Base-by-base conservation (phyloP, 768 basidiomycete genomes). In the Mycena amicta region DNA sequence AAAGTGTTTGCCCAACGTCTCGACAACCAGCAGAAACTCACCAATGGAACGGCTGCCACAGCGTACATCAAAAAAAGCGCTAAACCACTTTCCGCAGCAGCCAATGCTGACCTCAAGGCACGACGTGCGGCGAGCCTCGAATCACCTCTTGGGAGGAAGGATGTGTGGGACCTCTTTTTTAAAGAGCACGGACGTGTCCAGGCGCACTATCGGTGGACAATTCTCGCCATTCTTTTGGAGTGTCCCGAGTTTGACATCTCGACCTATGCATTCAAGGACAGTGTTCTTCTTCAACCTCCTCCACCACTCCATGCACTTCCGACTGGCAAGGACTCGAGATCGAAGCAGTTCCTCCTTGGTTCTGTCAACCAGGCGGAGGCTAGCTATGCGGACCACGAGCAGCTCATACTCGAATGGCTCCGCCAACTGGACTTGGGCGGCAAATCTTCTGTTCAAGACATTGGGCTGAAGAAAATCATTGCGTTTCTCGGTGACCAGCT, bases 401-500 rank as follows among this genome's bases (percentile, higher is more conserved):
- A 41, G 18, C 13, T 65, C 3, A 53, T 66, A 1, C n/a, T 52
- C 2, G 66, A 64, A 29, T 65, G 57, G 56, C 55, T 66, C 13
- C 31, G 46, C 2, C 66, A 68, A 54, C 56, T 68, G 4, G 31
- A 43, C 5, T 41, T 64, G 16, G 4, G 16, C 3, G 52, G 11
- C 11, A 23, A 31, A 6, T 25, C 58, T 4, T 5, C 4, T 5
- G 29, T 11, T 22, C 37, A 62, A 28, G 13, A 28, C 30, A 27
- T 56, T 1, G 66, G 66, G 16, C 23, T 52, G 0, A 52, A 71
- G 5, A 18, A 46, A 0, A n/a, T 75, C 1, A 41, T 75, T 15
- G 31, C 59, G 0, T 76, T 70, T 69, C 50, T 69, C 30, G 69
- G 74, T 0, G 75, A 75, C 61, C 74, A 75, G 50, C 61, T 76